Base-by-base conservation (phyloP, 345 rosid species). In the Camelina sativa region DNA sequence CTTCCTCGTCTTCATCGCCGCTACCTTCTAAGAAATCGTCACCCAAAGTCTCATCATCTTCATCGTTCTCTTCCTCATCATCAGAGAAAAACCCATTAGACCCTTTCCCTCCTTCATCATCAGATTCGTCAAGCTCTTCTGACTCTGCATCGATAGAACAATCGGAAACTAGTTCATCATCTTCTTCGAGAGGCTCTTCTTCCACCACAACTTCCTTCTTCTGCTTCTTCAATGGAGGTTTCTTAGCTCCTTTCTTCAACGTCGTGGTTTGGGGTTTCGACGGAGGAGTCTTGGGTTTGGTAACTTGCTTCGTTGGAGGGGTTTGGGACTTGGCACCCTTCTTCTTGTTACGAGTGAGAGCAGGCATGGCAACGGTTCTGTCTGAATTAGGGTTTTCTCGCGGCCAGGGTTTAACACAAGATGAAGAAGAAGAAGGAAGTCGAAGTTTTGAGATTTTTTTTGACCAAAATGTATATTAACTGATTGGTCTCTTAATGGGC, bases 171-270 rank as follows among this genome's bases (percentile, higher is more conserved):
- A 62, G 37, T 6, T 79, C 87, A 11, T 73, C 83, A 28, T 76
- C 74, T 60, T 80, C 85, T 62, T 80, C 85, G 10, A 62, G 40
- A 50, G 59, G 78, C 7, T 81, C 87, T 63, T 78, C 82, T 63
- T 78, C 82, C 30, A 79, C 76, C 47, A 80, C 74, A 53, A 70
- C 41, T 30, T 54, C 85, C 75, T 65, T 77, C 79, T 82, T 89
- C 67, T 75, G 91, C 83, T 89, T 86, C 87, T 89, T 88, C 61
- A 69, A 69, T 1, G 75, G 75, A 12, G 85, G 82, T 56, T 65
- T 83, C 83, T 34, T 69, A 22, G 56, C 77, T 22, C 81, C 90
- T 64, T 85, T 89, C 71, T 83, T 88, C 87, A 52, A 66, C 0
- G 84, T 71, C 28, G 74, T 58, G 66, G 79, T 77, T 9, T 38